Conservation (phyloP, 139 green algal genomes). For the Chlamydomonas sp. region DNA sequence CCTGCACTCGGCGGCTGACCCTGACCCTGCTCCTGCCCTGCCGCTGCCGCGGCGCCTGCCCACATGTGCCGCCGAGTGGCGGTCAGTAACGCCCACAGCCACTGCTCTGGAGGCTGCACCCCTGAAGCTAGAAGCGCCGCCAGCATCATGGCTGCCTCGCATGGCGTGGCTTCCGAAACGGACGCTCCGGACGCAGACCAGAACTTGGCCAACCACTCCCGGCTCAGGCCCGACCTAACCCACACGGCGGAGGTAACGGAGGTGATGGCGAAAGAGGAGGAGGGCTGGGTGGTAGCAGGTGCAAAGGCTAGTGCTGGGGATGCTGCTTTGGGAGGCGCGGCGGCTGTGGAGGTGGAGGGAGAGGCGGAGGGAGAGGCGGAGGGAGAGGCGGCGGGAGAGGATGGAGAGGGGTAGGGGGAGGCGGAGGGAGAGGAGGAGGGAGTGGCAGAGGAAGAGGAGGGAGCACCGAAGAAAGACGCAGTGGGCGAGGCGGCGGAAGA, state of each 20-base stretch:
- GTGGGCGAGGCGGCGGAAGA: too few species aligned
- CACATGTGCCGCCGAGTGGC: conserved; percentile 2
- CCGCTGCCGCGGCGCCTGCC: background rate
- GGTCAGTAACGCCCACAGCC: background rate
- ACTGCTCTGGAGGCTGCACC: conserved; percentile 11
- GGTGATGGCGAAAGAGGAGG: too few species aligned
- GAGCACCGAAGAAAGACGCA: too few species aligned
- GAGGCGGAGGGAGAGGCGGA: background rate
- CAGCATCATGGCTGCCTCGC: conserved; percentile 31
- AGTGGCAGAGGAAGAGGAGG: too few species aligned
- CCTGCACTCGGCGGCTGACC: background rate
- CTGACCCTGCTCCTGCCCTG: background rate
- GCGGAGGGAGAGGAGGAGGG: background rate
- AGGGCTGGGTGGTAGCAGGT: background rate
- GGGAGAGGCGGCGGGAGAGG: too few species aligned
- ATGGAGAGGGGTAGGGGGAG: background rate
- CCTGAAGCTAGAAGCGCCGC: background rate
- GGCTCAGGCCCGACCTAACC: conserved; percentile 9
- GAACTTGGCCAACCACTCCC: conserved; percentile 19
- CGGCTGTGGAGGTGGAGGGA: background rate
- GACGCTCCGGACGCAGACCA: background rate
- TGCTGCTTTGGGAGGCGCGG: background rate
- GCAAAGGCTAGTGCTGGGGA: background rate
- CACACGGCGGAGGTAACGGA: background rate
- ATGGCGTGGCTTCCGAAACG: background rate